A percentile compares a stretch with the other conserved stretches of the same genome.
Conservation (phyloP, 768 basidiomycete species). For the Flagelloscypha sp. region DNA sequence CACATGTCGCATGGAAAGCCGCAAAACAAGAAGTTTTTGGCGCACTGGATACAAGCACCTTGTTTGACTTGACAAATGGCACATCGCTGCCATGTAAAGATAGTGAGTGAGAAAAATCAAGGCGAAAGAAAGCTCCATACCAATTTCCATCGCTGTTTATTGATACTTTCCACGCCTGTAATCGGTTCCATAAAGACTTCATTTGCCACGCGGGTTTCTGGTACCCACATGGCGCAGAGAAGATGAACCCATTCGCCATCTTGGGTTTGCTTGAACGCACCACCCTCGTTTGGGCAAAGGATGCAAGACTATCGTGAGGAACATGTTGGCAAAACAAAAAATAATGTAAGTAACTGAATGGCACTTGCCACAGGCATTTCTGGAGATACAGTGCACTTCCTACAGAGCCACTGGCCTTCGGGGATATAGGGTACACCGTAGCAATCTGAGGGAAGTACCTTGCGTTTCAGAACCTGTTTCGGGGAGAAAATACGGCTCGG, state of each 20-base stretch:
- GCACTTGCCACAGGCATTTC: conserved; percentile 84
- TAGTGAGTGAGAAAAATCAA: conserved; percentile 1
- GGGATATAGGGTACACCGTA: conserved; percentile 99
- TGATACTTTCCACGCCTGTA: conserved; percentile 78
- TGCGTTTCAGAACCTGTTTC: neutral
- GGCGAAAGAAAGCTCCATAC: conserved; percentile 37
- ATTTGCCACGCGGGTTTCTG: conserved; percentile 88
- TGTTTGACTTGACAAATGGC: conserved; percentile 35
- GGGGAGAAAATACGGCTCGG: conserved; percentile 11
- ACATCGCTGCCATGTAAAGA: conserved; percentile 35
- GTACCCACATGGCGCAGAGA: conserved; percentile 95
- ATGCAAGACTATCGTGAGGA: conserved; percentile 63
- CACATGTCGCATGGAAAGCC: conserved; percentile 94
- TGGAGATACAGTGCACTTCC: conserved; percentile 97
- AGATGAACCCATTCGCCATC: conserved; percentile 94
- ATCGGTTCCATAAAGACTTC: conserved; percentile 98
- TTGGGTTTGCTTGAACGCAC: conserved; percentile 96
- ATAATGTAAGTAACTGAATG: neutral
- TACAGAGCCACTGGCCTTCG: conserved; percentile 98
- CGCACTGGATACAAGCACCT: conserved; percentile 96
- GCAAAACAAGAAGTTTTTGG: conserved; percentile 82
- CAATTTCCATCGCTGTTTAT: conserved; percentile 89
- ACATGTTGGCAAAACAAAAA: neutral
- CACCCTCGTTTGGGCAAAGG: conserved; percentile 94
- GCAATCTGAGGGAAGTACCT: conserved; percentile 61